Base-by-base conservation (phyloP, 345 rosid species). In the Salix caprea region DNA sequence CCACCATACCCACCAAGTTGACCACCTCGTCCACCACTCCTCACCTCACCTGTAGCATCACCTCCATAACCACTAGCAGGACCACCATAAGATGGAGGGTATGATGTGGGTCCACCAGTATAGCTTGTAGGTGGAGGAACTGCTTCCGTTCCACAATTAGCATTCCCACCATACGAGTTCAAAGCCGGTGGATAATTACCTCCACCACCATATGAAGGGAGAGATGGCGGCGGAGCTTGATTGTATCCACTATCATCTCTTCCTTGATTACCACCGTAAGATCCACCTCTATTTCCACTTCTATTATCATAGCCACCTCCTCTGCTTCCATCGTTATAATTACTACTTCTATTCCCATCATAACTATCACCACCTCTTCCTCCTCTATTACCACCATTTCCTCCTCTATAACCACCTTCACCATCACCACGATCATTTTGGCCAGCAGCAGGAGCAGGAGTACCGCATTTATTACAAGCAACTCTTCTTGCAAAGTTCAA, bases 381-480 rank as follows among this genome's bases (percentile, higher is more conserved):
- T 26, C 90, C 90, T 26, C 89, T 75, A 44, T 46, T 77, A 52
- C 90, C 91, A 76, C 90, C 81, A 62, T 83, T 73, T 70, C 88
- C 90, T 60, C 94, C 94, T 81, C 78, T 84, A 65, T 79, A 79
- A 74, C 86, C 84, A 61, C 87, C 80, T 76, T 86, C 79, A 50
- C 88, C 80, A 18, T 80, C 75, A 71, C 86, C 46, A 26, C 84
- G 78, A 60, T 81, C 81, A 37, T 26, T 77, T 61, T 70, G 78
- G 44, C 42, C 81, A 34, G 91, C 97, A 82, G 88, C 87, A 64
- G 98, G 94, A 65, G 89, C 83, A 32, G 97, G 91, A 72, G 97
- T 66, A 21, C 97, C 97, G 58, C 98, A 96, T 86, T 92, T 96
- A 90, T 96, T 96, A 88, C 99, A 96, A 77, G 94, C 99, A 72